phyloP scores from a whole-genome alignment of 1,284 basidiomycete genomes.

The Puccinia novopanici region DNA sequence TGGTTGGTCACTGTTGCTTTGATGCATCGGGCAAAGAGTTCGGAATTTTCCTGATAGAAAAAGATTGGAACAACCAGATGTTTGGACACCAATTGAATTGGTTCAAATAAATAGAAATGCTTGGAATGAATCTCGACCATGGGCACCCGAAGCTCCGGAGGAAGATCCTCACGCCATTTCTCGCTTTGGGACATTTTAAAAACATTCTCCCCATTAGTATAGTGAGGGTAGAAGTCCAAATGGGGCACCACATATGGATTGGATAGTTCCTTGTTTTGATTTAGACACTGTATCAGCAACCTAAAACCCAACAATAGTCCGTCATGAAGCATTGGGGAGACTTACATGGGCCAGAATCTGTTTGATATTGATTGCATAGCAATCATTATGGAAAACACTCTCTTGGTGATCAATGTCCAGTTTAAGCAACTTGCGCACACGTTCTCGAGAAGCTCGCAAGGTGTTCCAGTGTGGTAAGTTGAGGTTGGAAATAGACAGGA shows the following conservation, averaged over 20 bases:
- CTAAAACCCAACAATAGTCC: not conserved
- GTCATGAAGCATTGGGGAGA: not conserved
- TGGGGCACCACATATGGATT: not conserved
- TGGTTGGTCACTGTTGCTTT: not conserved
- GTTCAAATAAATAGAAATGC: not conserved
- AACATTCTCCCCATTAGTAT: not conserved
- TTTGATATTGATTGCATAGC: not conserved
- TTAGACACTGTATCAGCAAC: not conserved
- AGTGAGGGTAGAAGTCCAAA: not conserved
- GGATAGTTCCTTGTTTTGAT: not conserved
- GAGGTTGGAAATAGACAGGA: not conserved
- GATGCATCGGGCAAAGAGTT: not conserved
- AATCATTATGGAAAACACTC: not conserved
- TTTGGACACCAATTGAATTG: not conserved
- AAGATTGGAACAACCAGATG: not conserved
- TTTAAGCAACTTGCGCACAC: not conserved
- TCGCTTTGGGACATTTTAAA: constrained; percentile 5
- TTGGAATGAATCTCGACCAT: not conserved
- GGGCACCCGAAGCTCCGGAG: not conserved
- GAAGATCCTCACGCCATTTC: not conserved
- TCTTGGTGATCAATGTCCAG: not conserved
- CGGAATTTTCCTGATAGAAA: not conserved
- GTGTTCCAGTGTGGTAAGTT: not conserved
- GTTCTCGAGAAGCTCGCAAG: not conserved
- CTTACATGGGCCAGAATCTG: not conserved